A percentile compares a stretch with the other conserved stretches of the same genome.
These are phyloP conservation scores for Naganishia vaughanmartiniae DNA, from an alignment of 768 basidiomycete species.

Conservation along the genomic window DNA sequence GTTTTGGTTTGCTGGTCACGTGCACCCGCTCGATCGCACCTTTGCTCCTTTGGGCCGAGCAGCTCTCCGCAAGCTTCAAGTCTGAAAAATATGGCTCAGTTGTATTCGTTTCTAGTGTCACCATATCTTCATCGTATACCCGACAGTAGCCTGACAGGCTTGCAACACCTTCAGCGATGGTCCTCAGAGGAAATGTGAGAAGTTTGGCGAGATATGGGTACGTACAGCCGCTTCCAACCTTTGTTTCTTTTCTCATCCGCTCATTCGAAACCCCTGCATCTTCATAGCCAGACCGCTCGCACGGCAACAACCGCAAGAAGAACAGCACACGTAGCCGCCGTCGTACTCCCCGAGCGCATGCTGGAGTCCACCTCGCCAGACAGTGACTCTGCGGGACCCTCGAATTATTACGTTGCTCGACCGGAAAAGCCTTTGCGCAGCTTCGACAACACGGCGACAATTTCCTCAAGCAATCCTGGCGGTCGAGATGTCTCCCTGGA, in stretches of 20 bases:
- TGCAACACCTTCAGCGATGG: background rate
- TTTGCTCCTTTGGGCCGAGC: conserved; percentile 1
- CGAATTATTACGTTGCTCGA: conserved; percentile 5
- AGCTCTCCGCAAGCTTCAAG: background rate
- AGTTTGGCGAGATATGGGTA: background rate
- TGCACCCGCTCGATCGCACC: background rate
- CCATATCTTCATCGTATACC: background rate
- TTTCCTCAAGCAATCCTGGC: too few species aligned
- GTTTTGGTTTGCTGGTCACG: background rate
- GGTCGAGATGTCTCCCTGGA: background rate
- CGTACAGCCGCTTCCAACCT: background rate
- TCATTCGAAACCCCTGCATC: background rate
- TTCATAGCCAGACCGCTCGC: background rate
- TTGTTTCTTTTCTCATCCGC: background rate
- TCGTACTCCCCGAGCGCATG: background rate
- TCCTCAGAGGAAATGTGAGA: background rate
- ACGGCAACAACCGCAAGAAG: background rate
- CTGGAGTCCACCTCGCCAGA: background rate
- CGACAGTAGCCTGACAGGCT: background rate
- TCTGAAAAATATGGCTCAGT: conserved; percentile 4
- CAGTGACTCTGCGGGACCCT: background rate
- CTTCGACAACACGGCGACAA: background rate
- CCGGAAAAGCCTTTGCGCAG: background rate
- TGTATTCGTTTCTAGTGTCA: background rate
- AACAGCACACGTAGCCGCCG: conserved; percentile 1